Percentiles rank a stretch among this genome's conserved stretches.
These are phyloP conservation scores for Pichia scutulata DNA, from an alignment of 805 yeast genomes.

Conservation along the genomic window DNA sequence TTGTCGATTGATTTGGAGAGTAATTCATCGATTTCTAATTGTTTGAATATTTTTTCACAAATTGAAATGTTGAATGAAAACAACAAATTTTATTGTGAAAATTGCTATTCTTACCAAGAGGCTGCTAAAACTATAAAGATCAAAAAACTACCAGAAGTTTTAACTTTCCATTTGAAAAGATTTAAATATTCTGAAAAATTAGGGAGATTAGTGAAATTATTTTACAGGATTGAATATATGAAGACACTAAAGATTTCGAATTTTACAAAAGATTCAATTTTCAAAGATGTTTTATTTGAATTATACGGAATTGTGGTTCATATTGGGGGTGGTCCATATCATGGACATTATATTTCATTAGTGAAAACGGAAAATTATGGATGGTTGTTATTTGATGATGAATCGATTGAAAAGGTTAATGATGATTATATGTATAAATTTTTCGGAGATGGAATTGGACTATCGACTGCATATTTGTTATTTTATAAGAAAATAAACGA, in stretches of 20 bases:
- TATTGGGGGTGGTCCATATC: slow-evolving; percentile 96
- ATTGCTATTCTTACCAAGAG: slow-evolving; percentile 84
- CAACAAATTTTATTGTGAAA: slow-evolving; percentile 89
- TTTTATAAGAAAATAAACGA: slow-evolving; percentile 60
- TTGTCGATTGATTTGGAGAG: slow-evolving; percentile 77
- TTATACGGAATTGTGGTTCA: slow-evolving; percentile 84
- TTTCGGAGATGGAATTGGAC: slow-evolving; percentile 80
- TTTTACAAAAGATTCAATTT: slow-evolving; percentile 49
- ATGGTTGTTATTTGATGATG: slow-evolving; percentile 94
- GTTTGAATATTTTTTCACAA: slow-evolving; percentile 74
- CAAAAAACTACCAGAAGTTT: slow-evolving; percentile 64
- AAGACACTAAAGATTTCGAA: slow-evolving; percentile 59
- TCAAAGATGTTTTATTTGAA: slow-evolving; percentile 61
- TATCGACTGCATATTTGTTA: slow-evolving; percentile 86
- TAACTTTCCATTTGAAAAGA: slow-evolving; percentile 82
- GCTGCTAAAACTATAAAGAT: slow-evolving; percentile 86
- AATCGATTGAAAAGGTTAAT: slow-evolving; percentile 82
- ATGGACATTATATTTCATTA: slow-evolving; percentile 89
- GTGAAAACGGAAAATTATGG: slow-evolving; percentile 72
- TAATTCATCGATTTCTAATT: slow-evolving; percentile 66
- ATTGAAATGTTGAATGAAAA: slow-evolving; percentile 79
- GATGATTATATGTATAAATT: slow-evolving; percentile 77
- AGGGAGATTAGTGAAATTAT: slow-evolving; percentile 76
- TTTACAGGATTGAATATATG: slow-evolving; percentile 80
- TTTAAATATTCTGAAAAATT: slow-evolving; percentile 84